Base-by-base conservation (phyloP, 768 basidiomycete species). In the Sarcodon sp. region DNA sequence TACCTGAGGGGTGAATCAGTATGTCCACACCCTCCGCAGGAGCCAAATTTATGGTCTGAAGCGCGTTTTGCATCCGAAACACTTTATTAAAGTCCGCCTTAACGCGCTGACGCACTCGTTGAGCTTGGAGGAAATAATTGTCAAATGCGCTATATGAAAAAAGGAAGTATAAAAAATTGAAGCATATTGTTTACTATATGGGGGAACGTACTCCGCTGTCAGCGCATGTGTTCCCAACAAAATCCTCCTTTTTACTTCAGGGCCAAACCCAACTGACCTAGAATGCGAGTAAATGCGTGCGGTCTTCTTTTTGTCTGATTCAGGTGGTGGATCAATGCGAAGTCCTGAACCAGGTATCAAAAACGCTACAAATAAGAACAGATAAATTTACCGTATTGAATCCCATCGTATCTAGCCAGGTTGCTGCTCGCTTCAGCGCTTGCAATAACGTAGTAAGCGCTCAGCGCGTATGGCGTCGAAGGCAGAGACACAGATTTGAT, bases 401-500 rank as follows among this genome's bases (percentile, higher is more conserved):
- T 74, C 0, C 93, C 93, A 44, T 93, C 90, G 57, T 83, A 98
- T 36, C 91, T 70, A 4, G 87, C 89, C 49, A 98, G 67, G 58
- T 93, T 96, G 49, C 89, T 92, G 51, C 87, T 85, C 0, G 93
- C 93, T 59, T 97, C 94, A 0, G 94, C 92, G 51, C 82, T 87
- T 1, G 94, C 87, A 12, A 98, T 73, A n/a, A 96, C 87, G 58
- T 97, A 98, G 68, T 98, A 98, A 10, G 91, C 86, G 48, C 90
- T 89, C 4, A 98, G 70, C 0, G 89, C 87, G 57, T 84, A 85
- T 1, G 60, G 63, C 0, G 78, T 77, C 2, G 68, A 64, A 0
- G 89, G 86, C 9, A 97, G 67, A 7, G 83, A 83, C 0, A 97
- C 79, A 0, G 89, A 74, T 1, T 78, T 63, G 32, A 96, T 55